Conservation (phyloP, 345 rosid species). For the Erodium maritimum region DNA sequence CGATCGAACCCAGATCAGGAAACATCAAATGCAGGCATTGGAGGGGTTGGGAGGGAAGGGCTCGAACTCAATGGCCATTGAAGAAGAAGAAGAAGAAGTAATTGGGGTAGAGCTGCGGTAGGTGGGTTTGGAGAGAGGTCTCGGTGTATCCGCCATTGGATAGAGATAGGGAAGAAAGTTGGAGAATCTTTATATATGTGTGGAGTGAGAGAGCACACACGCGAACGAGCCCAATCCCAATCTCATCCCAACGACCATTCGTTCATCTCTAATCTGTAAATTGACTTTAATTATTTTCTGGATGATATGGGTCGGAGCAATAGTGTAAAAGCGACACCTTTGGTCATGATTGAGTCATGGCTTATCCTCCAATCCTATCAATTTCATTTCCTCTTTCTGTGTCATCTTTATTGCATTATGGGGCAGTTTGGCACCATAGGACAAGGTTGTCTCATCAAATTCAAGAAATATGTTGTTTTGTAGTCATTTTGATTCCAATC, state of each 20-base stretch:
- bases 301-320: background rate
- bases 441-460: no score
- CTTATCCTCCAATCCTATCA: background rate
- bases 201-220: background rate
- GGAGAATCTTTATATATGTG: background rate
- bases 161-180: background rate
- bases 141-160: constrained; percentile 18
- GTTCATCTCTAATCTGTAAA: constrained; percentile 2
- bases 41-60: background rate
- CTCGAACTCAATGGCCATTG: no score
- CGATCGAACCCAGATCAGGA: background rate
- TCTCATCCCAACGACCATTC: constrained; percentile 18
- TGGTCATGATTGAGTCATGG: background rate
- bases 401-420: no score
- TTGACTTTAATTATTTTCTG: background rate
- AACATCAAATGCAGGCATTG: background rate
- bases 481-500: no score
- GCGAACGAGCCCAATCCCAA: background rate
- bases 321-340: background rate
- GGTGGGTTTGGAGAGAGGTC: constrained; percentile 1
- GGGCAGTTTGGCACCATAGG: no score
- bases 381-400: no score
- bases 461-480: no score
- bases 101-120: background rate
- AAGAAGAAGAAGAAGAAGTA: no score